These are phyloP conservation scores for Aspergillus nanangensis DNA, from an alignment of 495 filamentous ascomycete species.

Conservation along the genomic window DNA sequence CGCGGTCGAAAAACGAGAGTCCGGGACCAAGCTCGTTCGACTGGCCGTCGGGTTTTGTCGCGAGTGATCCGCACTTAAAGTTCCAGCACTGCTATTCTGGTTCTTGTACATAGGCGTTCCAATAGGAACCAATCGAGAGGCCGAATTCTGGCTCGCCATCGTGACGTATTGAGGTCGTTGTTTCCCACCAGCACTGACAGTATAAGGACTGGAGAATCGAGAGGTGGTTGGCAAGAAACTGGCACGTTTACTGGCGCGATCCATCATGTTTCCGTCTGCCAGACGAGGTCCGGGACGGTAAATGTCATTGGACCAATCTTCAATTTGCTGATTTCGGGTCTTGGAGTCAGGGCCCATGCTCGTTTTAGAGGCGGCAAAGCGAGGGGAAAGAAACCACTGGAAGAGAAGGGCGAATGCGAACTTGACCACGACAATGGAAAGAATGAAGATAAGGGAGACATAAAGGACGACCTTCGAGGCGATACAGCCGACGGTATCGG, in stretches of 20 bases:
- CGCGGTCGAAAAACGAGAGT: conserved; percentile 48
- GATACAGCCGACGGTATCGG: conserved; percentile 94
- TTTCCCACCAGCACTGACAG: conserved; percentile 52
- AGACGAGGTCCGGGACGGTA: conserved; percentile 84
- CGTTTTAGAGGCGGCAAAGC: conserved; percentile 74
- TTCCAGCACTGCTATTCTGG: conserved; percentile 62
- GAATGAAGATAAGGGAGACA: conserved; percentile 86
- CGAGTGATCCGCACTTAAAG: conserved; percentile 42
- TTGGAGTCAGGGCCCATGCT: conserved; percentile 64
- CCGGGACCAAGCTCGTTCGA: conserved; percentile 49
- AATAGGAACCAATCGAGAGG: conserved; percentile 66
- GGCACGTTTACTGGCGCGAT: conserved; percentile 72
- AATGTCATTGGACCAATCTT: conserved; percentile 98
- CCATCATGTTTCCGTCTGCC: conserved; percentile 61
- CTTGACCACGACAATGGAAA: conserved; percentile 81
- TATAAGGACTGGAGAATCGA: conserved; percentile 92
- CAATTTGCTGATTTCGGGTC: conserved; percentile 86
- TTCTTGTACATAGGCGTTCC: conserved; percentile 59
- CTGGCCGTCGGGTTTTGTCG: conserved; percentile 39
- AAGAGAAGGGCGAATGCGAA: conserved; percentile 89
- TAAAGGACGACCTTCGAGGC: conserved; percentile 97
- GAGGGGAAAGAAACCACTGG: conserved; percentile 88
- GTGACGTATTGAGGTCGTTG: conserved; percentile 68
- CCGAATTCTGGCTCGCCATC: conserved; percentile 90
- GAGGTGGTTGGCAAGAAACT: conserved; percentile 82